Evolutionary conservation across 1,139 yeast species (phyloP), one percentile per base, ranked within the genome.

Genomic region (Geotrichum australiense): DNA sequence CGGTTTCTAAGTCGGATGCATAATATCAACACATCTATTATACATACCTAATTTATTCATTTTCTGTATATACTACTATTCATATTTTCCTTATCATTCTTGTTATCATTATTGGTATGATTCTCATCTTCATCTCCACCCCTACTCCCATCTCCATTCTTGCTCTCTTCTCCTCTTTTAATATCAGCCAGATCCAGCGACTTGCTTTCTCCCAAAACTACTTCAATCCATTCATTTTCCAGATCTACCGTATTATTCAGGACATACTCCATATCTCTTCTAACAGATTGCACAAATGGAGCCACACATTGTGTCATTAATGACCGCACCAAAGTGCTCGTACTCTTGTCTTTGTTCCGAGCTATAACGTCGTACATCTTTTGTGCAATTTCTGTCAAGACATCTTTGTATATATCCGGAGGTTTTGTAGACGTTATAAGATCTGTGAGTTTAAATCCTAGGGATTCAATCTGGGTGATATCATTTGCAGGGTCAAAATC

Each of bases 391-490:
- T 31, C 24, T 10, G 19, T 31, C 14, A 15, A 5, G n/a, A 16
- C 18, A 20, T 20, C 21, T 8, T 15, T 8, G 12, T 20, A 19
- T 19, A 18, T 11, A 7, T 31, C 15, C 4, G 35, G 35, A 6
- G 20, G 14, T 14, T 28, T 28, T 4, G 37, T 34, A 10, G 37
- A 29, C 11, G 14, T n/a, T 6, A 35, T 25, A 2, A 35, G 24
- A 10, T 25, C 38, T n/a, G 11, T 14, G 26, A 35, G 10, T 5
- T 19, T 14, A 20, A 25, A 26, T 10, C 38, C 38, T 16, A 35
- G 38, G 3, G 15, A 12, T 18, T 35, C 22, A 6, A 35, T 26
- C 21, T 25, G 15, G 11, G 11, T 5, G 4, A 26, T 3, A 18
- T 35, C 38, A 5, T 19, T 14, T 5, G 29, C 11, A 2, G 30